These are phyloP conservation scores for Drechmeria coniospora DNA, from an alignment of 2,329 filamentous ascomycete species.

Conservation along the genomic window DNA sequence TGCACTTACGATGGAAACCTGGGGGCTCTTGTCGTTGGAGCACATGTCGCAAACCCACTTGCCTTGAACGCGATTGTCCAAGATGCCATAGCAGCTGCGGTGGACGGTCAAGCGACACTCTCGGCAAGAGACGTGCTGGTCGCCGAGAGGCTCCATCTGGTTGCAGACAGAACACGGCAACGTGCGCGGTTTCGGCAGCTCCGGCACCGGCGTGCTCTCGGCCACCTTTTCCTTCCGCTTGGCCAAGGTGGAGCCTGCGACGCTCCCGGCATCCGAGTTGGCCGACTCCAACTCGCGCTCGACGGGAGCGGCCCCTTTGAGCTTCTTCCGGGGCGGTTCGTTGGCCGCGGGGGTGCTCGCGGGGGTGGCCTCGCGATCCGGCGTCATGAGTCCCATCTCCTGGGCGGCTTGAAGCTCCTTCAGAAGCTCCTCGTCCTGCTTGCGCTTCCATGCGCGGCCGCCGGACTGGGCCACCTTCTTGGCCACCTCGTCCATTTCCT, in stretches of 20 bases:
- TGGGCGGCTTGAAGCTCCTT: conserved; percentile 55
- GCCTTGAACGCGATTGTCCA: conserved; percentile 48
- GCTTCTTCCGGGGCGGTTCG: conserved; percentile 51
- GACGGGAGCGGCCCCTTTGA: conserved; percentile 37
- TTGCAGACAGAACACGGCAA: conserved; percentile 79
- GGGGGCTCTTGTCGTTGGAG: conserved; percentile 79
- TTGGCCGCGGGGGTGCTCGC: conserved; percentile 14
- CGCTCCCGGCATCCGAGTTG: conserved; percentile 28
- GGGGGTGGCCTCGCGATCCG: conserved; percentile 27
- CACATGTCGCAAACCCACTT: conserved; percentile 98
- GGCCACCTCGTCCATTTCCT: conserved; percentile 78
- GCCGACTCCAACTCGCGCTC: conserved; percentile 30
- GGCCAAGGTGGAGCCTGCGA: conserved; percentile 17
- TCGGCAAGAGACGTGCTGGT: conserved; percentile 62
- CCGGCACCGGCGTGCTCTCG: conserved; percentile 47
- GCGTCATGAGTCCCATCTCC: conserved; percentile 32
- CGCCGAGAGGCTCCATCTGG: conserved; percentile 53
- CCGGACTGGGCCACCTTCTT: conserved; percentile 74
- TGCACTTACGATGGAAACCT: conserved; percentile 68
- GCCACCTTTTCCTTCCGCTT: conserved; percentile 47
- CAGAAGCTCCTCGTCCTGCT: conserved; percentile 79
- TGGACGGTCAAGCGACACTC: conserved; percentile 90
- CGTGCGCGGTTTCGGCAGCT: conserved; percentile 61
- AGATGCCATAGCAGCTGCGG: conserved; percentile 78
- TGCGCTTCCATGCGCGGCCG: conserved; percentile 71